A percentile compares a stretch with the other conserved stretches of the same genome.
phyloP scores from a whole-genome alignment of 352 stramenopile genomes.

The Pythium folliculosum region DNA sequence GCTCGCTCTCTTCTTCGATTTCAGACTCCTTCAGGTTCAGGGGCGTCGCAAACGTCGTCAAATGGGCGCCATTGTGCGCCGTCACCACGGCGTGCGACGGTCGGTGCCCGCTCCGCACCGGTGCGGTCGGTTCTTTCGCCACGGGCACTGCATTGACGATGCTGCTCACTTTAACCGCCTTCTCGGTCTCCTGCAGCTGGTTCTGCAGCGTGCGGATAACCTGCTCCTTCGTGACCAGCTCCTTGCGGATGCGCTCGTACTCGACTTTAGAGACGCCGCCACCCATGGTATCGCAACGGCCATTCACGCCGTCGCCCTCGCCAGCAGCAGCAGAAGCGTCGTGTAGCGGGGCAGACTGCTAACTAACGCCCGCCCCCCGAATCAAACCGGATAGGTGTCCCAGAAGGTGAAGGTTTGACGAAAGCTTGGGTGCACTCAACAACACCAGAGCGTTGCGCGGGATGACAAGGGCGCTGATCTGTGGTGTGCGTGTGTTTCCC shows the following conservation, averaged over 20 bases:
- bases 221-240: slow-evolving; percentile 69
- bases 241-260: slow-evolving; percentile 73
- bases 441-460: too few species aligned
- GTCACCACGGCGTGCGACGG: slow-evolving; percentile 30
- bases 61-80: background rate
- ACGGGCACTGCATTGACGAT: background rate
- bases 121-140: background rate
- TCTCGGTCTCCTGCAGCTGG: slow-evolving; percentile 40
- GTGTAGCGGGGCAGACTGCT: background rate
- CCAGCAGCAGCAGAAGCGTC: background rate
- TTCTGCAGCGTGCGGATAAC: slow-evolving; percentile 69
- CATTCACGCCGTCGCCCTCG: slow-evolving; percentile 4
- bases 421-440: too few species aligned
- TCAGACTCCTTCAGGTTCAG: slow-evolving; percentile 3
- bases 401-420: too few species aligned
- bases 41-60: background rate
- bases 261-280: slow-evolving; percentile 72
- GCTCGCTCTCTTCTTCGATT: slow-evolving; percentile 17
- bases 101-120: slow-evolving; percentile 22
- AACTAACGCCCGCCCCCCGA: background rate
- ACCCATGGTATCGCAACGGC: slow-evolving; percentile 40
- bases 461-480: background rate
- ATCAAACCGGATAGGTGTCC: too few species aligned
- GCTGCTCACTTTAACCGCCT: background rate
- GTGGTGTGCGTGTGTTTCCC: background rate